Percentiles rank a stretch among this genome's conserved stretches.
Conservation (phyloP, 768 basidiomycete species). For the Panaeolus papilionaceus region DNA sequence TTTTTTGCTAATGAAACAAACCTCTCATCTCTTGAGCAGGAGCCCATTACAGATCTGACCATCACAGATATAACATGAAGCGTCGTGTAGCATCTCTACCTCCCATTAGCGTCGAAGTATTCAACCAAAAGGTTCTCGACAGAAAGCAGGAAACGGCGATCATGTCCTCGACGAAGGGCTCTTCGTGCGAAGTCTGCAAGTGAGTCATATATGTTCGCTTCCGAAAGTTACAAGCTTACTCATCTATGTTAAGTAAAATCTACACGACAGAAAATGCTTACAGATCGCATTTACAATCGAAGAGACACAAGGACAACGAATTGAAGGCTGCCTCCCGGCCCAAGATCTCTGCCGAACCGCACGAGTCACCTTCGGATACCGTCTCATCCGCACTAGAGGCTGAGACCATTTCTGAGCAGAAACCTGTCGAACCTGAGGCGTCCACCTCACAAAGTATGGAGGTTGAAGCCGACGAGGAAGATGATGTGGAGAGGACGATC, state of each 20-base stretch:
- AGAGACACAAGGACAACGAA: conserved; percentile 86
- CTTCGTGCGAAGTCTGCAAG: conserved; percentile 84
- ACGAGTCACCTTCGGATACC: not conserved
- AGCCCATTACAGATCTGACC: conserved; percentile 90
- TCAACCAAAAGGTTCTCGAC: conserved; percentile 90
- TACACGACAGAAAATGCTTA: conserved; percentile 93
- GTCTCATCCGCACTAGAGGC: conserved; percentile 8
- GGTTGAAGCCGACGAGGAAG: conserved; percentile 33
- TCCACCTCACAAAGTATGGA: conserved; percentile 22
- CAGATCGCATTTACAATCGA: conserved; percentile 85
- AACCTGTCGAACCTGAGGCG: conserved; percentile 25
- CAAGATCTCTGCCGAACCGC: conserved; percentile 4
- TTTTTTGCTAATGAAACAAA: conserved; percentile 17
- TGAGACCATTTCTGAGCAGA: conserved; percentile 23
- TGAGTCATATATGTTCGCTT: conserved; percentile 45
- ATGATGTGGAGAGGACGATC: conserved; percentile 61
- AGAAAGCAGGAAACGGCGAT: conserved; percentile 78
- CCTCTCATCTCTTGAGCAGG: conserved; percentile 48
- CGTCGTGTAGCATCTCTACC: conserved; percentile 90
- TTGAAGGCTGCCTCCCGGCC: conserved; percentile 46
- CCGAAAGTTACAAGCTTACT: conserved; percentile 6
- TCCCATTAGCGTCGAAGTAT: conserved; percentile 77
- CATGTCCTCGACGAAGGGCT: conserved; percentile 61
- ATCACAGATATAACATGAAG: conserved; percentile 98
- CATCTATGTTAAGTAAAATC: conserved; percentile 65